phyloP scores from a whole-genome alignment of 768 basidiomycete genomes.

The Mycena metata region DNA sequence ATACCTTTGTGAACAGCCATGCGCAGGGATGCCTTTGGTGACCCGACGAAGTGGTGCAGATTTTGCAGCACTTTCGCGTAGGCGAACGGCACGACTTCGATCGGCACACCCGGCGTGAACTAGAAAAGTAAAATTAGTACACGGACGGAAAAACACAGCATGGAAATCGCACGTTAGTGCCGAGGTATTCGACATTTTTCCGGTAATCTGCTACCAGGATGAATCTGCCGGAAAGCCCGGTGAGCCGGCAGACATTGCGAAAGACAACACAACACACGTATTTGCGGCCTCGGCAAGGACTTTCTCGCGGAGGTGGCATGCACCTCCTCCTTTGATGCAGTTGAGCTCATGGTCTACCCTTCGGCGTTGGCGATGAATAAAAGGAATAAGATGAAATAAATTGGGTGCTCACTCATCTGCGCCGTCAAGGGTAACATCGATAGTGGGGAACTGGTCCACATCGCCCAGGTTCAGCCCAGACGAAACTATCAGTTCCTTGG shows the following conservation, averaged over 20 bases:
- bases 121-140: constrained; percentile 44
- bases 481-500: constrained; percentile 92
- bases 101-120: constrained; percentile 92
- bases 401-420: constrained; percentile 86
- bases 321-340: constrained; percentile 97
- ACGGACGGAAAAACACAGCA: background rate
- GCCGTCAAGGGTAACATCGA: constrained; percentile 98
- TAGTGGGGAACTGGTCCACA: constrained; percentile 86
- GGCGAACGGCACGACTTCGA: constrained; percentile 97
- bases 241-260: constrained; percentile 3
- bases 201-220: constrained; percentile 95
- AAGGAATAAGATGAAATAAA: background rate
- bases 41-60: constrained; percentile 70
- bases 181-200: constrained; percentile 88
- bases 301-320: constrained; percentile 96
- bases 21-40: constrained; percentile 81
- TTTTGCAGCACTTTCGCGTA: constrained; percentile 89
- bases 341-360: constrained; percentile 91
- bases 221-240: constrained; percentile 63
- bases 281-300: constrained; percentile 96
- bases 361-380: constrained; percentile 1
- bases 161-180: constrained; percentile 76
- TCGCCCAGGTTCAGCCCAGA: constrained; percentile 86
- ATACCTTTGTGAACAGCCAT: constrained; percentile 90
- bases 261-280: constrained; percentile 64